phyloP scores from a whole-genome alignment of 2,329 filamentous ascomycete genomes.

The Tetracladium maxilliforme region DNA sequence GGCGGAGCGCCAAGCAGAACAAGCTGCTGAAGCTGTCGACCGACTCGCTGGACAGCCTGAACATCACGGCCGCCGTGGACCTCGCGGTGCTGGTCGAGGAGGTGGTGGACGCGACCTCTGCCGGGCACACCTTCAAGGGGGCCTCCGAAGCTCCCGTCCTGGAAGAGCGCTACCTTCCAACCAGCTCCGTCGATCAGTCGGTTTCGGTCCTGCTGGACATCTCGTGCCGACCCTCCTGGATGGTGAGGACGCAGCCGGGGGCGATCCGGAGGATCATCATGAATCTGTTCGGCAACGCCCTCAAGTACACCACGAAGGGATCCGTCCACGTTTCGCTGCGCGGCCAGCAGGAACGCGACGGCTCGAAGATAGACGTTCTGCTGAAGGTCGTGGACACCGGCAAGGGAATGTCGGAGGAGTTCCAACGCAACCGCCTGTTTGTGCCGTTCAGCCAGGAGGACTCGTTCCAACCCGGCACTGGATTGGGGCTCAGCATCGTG shows the following conservation, averaged over 20 bases:
- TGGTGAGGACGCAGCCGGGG: constrained; percentile 38
- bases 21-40: constrained; percentile 10
- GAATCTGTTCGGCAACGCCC: constrained; percentile 46
- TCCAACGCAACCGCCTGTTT: constrained; percentile 42
- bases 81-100: constrained; percentile 19
- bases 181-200: constrained; percentile 3
- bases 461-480: constrained; percentile 41
- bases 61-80: constrained; percentile 16
- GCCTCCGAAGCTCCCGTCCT: too few species aligned
- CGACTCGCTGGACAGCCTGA: constrained; percentile 16
- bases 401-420: constrained; percentile 48
- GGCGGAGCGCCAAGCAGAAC: constrained; percentile 6
- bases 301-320: constrained; percentile 44
- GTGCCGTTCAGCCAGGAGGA: constrained; percentile 51
- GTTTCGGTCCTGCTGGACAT: constrained; percentile 37
- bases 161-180: too few species aligned
- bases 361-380: constrained; percentile 4
- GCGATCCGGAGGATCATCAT: constrained; percentile 35
- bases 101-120: constrained; percentile 22
- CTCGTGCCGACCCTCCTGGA: constrained; percentile 29
- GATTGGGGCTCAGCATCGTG: constrained; percentile 49
- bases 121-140: constrained; percentile 21
- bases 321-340: constrained; percentile 28
- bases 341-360: constrained; percentile 9
- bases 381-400: constrained; percentile 46